A percentile compares a stretch with the other conserved stretches of the same genome.
Conservation (phyloP, 164 flowering plant species). For the Vitis riparia region DNA sequence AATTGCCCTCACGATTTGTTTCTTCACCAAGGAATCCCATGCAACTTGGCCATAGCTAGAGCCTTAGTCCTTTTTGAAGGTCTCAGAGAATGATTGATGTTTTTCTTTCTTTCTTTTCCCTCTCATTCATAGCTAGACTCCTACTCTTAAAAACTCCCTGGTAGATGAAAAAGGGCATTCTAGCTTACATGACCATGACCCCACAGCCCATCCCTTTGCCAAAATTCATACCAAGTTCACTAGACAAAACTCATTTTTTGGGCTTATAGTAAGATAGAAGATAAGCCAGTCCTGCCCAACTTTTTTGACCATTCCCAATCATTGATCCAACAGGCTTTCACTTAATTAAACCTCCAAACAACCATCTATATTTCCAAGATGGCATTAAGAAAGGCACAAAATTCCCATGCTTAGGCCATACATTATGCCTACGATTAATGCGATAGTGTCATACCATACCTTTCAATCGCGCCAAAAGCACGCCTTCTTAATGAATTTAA, state of each 20-base stretch:
- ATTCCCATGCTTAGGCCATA: background rate
- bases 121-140: no score
- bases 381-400: background rate
- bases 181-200: no score
- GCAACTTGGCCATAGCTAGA: slow-evolving; percentile 1
- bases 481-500: background rate
- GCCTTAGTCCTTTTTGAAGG: background rate
- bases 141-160: no score
- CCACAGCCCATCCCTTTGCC: no score
- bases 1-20: background rate
- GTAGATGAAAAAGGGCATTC: no score
- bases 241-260: no score
- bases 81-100: background rate
- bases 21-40: slow-evolving; percentile 1
- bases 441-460: no score
- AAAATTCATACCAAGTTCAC: no score
- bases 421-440: background rate
- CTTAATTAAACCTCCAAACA: background rate
- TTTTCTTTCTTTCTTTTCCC: background rate
- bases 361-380: background rate
- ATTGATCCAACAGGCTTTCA: background rate
- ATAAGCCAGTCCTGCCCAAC: background rate
- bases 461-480: background rate
- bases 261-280: background rate
- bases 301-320: background rate